Evolutionary conservation across 768 basidiomycete species (phyloP).

Genomic region (Rhodosporidiobolus sp.): DNA sequence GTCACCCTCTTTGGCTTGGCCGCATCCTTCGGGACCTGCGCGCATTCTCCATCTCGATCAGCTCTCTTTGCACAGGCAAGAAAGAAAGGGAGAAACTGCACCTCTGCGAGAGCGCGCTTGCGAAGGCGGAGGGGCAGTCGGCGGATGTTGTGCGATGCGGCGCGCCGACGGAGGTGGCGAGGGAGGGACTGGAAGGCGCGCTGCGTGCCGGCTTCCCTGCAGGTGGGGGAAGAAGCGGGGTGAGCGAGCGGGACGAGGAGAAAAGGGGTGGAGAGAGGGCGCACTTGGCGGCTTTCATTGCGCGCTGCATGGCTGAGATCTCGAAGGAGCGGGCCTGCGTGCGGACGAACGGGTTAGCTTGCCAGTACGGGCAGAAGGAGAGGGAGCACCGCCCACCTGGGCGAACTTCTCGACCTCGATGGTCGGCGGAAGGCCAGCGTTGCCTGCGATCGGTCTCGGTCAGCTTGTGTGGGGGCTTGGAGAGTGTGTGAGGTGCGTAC

Average conservation of each 20-base stretch:
- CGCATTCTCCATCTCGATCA: too few species aligned
- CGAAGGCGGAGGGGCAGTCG: slow-evolving; percentile 82
- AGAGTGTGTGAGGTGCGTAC: not conserved
- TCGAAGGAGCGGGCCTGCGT: slow-evolving; percentile 77
- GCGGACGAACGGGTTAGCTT: not conserved
- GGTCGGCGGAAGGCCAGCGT: slow-evolving; percentile 21
- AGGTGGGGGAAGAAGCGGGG: not conserved
- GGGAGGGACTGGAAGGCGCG: slow-evolving; percentile 83
- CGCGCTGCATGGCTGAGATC: slow-evolving; percentile 80
- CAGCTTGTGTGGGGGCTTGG: not conserved
- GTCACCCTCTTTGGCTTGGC: slow-evolving; percentile 37
- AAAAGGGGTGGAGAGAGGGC: slow-evolving; percentile 12
- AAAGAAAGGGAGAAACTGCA: slow-evolving; percentile 46
- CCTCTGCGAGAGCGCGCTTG: slow-evolving; percentile 77
- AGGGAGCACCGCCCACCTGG: slow-evolving; percentile 61
- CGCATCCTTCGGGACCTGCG: slow-evolving; percentile 33
- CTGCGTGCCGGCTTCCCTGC: slow-evolving; percentile 40
- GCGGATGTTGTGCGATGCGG: slow-evolving; percentile 90
- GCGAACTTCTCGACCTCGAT: slow-evolving; percentile 85
- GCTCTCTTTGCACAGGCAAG: not conserved
- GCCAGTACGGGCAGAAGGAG: not conserved
- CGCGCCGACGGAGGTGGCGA: slow-evolving; percentile 81
- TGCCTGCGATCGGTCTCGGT: slow-evolving; percentile 15
- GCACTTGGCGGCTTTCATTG: slow-evolving; percentile 76
- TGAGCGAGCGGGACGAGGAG: not conserved